Evolutionary conservation across 1,284 basidiomycete species (phyloP), one percentile per base, ranked within the genome.

Genomic region (Gymnopus androsaceus): DNA sequence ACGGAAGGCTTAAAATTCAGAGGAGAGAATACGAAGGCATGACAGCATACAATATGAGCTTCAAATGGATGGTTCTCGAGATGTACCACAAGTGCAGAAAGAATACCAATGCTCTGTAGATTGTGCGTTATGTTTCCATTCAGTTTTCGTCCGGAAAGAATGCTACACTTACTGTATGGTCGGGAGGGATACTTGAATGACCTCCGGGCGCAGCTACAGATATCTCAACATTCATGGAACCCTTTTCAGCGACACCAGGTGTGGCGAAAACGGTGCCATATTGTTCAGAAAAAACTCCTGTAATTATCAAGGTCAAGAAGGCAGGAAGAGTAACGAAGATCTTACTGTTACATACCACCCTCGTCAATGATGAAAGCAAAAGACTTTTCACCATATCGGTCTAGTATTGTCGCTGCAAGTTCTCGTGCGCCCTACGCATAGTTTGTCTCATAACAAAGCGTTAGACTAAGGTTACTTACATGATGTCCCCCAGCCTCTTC

Each of bases 161-260:
- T 33, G 15, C 19, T 11, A 28, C 8, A 55, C 65, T 3, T 56
- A 73, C 72, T 0, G 74, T 75, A 46, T 75, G 74, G 33, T 53
- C 56, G 47, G 80, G 80, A 33, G 82, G 82, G 17, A 78, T 69
- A 14, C 76, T 80, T 3, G 79, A 81, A 64, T 85, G 83, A 0
- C 84, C 83, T 2, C 84, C 83, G 2, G 70, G 67, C 1, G 79
- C 73, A 33, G 72, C 63, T 28, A 82, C 70, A 17, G 71, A 65
- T 14, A 83, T 61, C 21, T 70, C 66, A 25, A 77, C 73, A 56
- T 83, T 75, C 38, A 81, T 59, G 56, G 78, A 78, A 3, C 84
- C 83, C 64, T 85, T 85, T 70, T 86, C 84, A 1, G 72, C 77
- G 3, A 80, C 73, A 2, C 73, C 73, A n/a, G 80, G 82, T 1